Conservation (phyloP, 2,329 filamentous ascomycete genomes). For the Phyllosticta citriasiana region DNA sequence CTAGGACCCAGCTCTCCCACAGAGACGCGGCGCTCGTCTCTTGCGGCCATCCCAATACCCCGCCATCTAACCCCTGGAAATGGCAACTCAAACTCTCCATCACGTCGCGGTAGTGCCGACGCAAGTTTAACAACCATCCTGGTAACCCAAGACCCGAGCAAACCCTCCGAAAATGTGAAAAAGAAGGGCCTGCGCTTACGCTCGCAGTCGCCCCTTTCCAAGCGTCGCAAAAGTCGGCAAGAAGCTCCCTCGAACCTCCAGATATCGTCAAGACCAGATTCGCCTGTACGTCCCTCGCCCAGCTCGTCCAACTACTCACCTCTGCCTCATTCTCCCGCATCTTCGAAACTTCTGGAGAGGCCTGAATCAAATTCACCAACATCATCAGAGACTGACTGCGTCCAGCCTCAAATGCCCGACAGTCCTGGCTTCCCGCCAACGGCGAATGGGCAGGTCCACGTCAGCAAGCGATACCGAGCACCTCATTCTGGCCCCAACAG, state of each 20-base stretch:
- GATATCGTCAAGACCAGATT: slow-evolving; percentile 7
- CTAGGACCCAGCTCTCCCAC: slow-evolving; percentile 12
- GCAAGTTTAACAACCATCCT: slow-evolving; percentile 30
- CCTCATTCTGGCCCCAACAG: slow-evolving; percentile 4
- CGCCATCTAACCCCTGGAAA: slow-evolving; percentile 19
- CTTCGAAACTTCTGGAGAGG: not conserved
- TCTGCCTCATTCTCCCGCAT: not conserved
- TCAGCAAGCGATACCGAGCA: slow-evolving; percentile 1
- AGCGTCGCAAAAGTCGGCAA: slow-evolving; percentile 10
- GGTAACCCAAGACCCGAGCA: slow-evolving; percentile 26
- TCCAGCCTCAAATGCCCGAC: slow-evolving; percentile 5
- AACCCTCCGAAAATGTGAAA: slow-evolving; percentile 18
- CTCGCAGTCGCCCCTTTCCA: slow-evolving; percentile 9
- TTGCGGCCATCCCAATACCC: slow-evolving; percentile 16
- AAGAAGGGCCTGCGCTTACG: slow-evolving; percentile 10
- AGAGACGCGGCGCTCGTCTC: slow-evolving; percentile 24
- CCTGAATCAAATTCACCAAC: not conserved
- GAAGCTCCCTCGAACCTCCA: slow-evolving; percentile 1
- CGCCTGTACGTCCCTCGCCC: slow-evolving; percentile 9
- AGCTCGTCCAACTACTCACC: slow-evolving; percentile 1
- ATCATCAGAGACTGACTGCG: slow-evolving; percentile 9
- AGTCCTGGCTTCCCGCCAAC: slow-evolving; percentile 1
- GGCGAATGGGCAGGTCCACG: slow-evolving; percentile 2
- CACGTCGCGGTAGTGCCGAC: slow-evolving; percentile 28
- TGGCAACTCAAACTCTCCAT: slow-evolving; percentile 21